Evolutionary conservation across 129 eudicot genomes (phyloP).

Genomic region (Chrysanthemum makinoi): DNA sequence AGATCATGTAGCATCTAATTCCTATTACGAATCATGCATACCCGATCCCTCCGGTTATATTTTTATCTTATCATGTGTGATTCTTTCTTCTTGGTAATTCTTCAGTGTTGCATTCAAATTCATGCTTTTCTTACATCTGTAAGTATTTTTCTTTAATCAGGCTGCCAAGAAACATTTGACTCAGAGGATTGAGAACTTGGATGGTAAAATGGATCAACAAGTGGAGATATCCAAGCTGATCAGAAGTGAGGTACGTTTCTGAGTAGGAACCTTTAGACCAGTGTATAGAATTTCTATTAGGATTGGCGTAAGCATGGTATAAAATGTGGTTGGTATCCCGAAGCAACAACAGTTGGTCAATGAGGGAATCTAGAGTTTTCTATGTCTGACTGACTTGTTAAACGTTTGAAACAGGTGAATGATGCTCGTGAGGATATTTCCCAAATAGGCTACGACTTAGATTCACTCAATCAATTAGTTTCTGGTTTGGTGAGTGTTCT

Average conservation of each 20-base stretch:
- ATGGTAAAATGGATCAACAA: constrained; percentile 81
- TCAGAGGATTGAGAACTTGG: constrained; percentile 85
- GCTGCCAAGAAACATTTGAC: constrained; percentile 85
- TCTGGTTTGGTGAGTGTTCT: constrained; percentile 71
- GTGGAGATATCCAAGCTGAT: constrained; percentile 69
- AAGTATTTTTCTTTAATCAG: constrained; percentile 35
- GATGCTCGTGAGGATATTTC: constrained; percentile 74
- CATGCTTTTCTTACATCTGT: background rate
- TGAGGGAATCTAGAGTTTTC: background rate
- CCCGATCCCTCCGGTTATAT: too few species aligned
- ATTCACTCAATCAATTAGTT: constrained; percentile 55
- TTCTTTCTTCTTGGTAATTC: background rate
- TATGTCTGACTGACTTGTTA: background rate
- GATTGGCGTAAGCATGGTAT: background rate
- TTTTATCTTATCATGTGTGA: constrained; percentile 1
- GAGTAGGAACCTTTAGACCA: background rate
- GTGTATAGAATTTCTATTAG: background rate
- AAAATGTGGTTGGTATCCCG: background rate
- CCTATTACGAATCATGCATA: too few species aligned
- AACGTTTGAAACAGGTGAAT: constrained; percentile 56
- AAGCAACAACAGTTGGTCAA: background rate
- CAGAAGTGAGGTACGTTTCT: constrained; percentile 52
- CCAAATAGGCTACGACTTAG: constrained; percentile 62
- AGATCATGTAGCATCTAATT: too few species aligned
- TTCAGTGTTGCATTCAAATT: constrained; percentile 10